Evolutionary conservation across 179 eudicot species (phyloP).

Genomic region (Silene coronaria): DNA sequence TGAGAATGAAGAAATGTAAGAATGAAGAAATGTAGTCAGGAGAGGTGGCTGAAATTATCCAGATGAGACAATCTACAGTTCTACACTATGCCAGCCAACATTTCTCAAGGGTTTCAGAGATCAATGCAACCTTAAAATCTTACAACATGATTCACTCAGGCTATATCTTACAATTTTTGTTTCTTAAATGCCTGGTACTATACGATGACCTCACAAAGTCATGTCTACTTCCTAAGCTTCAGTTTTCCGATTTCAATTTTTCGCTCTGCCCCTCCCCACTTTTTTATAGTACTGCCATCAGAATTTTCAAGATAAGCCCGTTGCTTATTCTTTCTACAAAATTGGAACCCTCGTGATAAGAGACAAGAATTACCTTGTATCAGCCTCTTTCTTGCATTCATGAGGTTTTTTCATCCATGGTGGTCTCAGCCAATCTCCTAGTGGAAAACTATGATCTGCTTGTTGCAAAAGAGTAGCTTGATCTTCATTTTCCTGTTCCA

Average conservation of each 20-base stretch:
- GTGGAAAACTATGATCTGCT: slow-evolving; percentile 45
- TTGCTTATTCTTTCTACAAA: too few relatives aligned
- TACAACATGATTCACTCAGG: background rate
- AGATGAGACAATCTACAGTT: background rate
- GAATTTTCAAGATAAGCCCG: too few relatives aligned
- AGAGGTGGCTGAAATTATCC: background rate
- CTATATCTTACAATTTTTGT: too few relatives aligned
- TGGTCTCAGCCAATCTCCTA: slow-evolving; percentile 61
- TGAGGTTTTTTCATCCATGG: slow-evolving; percentile 52
- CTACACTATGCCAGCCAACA: background rate
- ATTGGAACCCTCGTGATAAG: background rate
- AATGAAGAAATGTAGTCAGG: slow-evolving; percentile 1
- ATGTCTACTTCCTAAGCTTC: background rate
- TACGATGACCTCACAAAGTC: too few relatives aligned
- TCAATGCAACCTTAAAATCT: background rate
- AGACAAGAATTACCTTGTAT: slow-evolving; percentile 39
- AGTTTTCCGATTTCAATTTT: background rate
- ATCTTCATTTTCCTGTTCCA: slow-evolving; percentile 27
- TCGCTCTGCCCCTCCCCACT: background rate
- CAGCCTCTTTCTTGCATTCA: slow-evolving; percentile 27
- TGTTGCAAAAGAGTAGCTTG: slow-evolving; percentile 28
- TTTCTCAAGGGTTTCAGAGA: background rate
- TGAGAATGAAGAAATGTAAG: slow-evolving; percentile 20
- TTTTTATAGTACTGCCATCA: background rate
- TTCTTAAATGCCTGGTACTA: too few relatives aligned